Evolutionary conservation across 2,329 filamentous ascomycete species (phyloP).

Genomic region (Apiospora phragmitis): DNA sequence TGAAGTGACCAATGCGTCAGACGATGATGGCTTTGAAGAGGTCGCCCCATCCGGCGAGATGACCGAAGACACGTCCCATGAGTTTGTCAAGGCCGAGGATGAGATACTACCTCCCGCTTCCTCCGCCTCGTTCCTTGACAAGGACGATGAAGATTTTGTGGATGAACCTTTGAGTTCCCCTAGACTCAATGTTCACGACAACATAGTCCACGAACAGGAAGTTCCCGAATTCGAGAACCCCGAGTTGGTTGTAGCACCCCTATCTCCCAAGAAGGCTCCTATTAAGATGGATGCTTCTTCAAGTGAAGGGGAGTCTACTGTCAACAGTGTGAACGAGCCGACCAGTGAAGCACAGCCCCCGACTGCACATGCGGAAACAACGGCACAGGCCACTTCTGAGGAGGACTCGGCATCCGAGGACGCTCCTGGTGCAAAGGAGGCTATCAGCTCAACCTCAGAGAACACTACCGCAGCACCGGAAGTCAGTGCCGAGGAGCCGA

Average conservation of each 20-base stretch:
- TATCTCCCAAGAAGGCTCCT: slow-evolving; percentile 51
- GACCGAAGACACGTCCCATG: slow-evolving; percentile 70
- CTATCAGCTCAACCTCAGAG: not conserved
- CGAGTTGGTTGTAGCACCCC: slow-evolving; percentile 56
- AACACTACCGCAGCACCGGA: not conserved
- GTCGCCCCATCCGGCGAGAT: slow-evolving; percentile 71
- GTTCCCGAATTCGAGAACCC: slow-evolving; percentile 52
- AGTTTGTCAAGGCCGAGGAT: slow-evolving; percentile 62
- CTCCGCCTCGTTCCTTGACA: slow-evolving; percentile 48
- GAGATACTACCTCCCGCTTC: slow-evolving; percentile 41
- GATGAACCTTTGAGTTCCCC: slow-evolving; percentile 75
- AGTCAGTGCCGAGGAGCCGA: not conserved
- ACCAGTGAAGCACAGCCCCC: not conserved
- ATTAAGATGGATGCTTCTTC: not conserved
- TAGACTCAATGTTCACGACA: slow-evolving; percentile 60
- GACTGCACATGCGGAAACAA: not conserved
- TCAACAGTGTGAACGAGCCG: not conserved
- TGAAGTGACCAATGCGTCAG: slow-evolving; percentile 78
- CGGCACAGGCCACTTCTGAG: not conserved
- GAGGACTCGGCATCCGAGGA: not conserved
- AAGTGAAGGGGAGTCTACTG: not conserved
- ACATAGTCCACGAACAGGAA: slow-evolving; percentile 52
- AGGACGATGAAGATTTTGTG: slow-evolving; percentile 73
- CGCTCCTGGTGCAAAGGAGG: not conserved
- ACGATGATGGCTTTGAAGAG: slow-evolving; percentile 93